Evolutionary conservation across 768 basidiomycete species (phyloP), one percentile per base, ranked within the genome.

Genomic region (Leccinum uliginosum): DNA sequence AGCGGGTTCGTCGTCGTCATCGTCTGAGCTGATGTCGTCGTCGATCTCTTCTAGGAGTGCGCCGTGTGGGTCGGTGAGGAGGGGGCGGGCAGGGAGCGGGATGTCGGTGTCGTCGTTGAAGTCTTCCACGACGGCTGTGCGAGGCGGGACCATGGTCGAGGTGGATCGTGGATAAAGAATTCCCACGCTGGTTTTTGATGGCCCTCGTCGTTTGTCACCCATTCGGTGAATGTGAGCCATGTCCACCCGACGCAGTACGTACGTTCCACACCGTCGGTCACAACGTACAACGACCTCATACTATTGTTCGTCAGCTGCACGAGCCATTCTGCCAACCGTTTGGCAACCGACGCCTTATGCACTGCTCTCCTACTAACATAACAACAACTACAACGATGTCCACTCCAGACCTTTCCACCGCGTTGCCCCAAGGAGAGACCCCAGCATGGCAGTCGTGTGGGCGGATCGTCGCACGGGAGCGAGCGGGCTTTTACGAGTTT

Each of bases 41-140:
- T 60, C 64, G 62, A 94, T 81, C 74, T 92, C 86, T 69, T 92
- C 81, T 53, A 97, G 75, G 19, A 97, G 79, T 2, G 93, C 85
- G 1, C 93, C 93, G 40, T 77, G 82, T 2, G 80, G 57, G 55
- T 88, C 87, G 6, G 83, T 80, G 62, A 85, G 82, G 0, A 95
- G 74, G 0, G 85, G 76, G 14, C 76, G 78, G 30, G 76, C 76
- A 3, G 93, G 93, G 21, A 95, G 78, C 0, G 92, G 90, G 15
- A 95, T 82, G 68, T 96, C 93, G 12, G 91, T 92, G 66, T 96
- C 93, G 75, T 97, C 94, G 82, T 96, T 92, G 66, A 95, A 96
- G 67, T 91, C 91, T 58, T 83, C 84, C 58, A 84, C 79, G 59
- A 83, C 84, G 67, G 83, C 75, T 70, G 84, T 79, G 63, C 86